Conservation (phyloP, 768 basidiomycete species). For the Trichaptum fuscoviolaceum region DNA sequence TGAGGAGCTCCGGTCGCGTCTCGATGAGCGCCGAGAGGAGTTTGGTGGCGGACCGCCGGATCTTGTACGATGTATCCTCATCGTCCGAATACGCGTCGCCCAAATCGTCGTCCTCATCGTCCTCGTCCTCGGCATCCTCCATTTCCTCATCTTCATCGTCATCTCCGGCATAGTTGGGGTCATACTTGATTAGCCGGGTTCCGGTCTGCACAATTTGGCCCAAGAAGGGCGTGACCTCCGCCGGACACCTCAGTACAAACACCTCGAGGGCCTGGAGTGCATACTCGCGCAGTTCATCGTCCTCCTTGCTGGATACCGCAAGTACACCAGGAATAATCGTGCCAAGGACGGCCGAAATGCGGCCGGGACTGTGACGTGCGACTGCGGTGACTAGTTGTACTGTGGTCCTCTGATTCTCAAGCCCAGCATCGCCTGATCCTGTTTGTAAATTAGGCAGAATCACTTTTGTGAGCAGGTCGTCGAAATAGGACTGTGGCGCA, state of each 20-base stretch:
- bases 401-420: constrained; percentile 73
- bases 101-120: constrained; percentile 75
- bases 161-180: constrained; percentile 83
- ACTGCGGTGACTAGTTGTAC: constrained; percentile 78
- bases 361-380: constrained; percentile 64
- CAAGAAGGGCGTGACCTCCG: constrained; percentile 73
- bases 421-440: constrained; percentile 29
- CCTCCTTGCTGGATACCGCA: constrained; percentile 63
- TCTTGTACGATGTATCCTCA: constrained; percentile 97
- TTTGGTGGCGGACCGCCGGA: constrained; percentile 90
- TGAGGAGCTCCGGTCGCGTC: constrained; percentile 85
- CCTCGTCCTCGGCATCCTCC: constrained; percentile 54
- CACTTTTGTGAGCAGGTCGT: constrained; percentile 50
- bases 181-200: constrained; percentile 80
- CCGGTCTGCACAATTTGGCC: constrained; percentile 64
- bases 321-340: constrained; percentile 69
- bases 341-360: constrained; percentile 54
- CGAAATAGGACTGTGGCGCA: constrained; percentile 58
- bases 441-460: constrained; percentile 55
- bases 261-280: constrained; percentile 86
- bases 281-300: constrained; percentile 80
- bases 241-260: constrained; percentile 75
- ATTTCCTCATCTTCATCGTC: constrained; percentile 63
- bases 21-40: constrained; percentile 78
- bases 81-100: constrained; percentile 95